Evolutionary conservation across 2,329 filamentous ascomycete genomes (phyloP).

Genomic region (Ceratocystis smalleyi): DNA sequence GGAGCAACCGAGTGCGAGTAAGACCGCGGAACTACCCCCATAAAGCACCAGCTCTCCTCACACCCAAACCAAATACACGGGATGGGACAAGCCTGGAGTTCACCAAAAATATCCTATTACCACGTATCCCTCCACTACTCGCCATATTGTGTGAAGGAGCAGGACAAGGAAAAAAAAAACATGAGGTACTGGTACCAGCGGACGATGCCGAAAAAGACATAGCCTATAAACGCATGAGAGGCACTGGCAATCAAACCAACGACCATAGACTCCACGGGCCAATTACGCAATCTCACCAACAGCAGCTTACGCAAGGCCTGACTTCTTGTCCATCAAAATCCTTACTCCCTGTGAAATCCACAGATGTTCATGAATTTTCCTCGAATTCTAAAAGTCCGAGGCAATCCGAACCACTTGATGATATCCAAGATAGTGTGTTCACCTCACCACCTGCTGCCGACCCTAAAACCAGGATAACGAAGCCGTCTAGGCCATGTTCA

Average conservation of each 20-base stretch:
- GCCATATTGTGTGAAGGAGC: not conserved
- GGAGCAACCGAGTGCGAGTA: conserved; percentile 2
- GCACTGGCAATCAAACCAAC: not conserved
- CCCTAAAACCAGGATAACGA: not conserved
- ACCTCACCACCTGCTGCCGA: not conserved
- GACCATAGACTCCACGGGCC: not conserved
- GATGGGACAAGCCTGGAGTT: not conserved
- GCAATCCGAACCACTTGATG: not conserved
- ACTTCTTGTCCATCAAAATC: not conserved
- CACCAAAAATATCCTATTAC: no score
- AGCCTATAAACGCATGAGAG: not conserved
- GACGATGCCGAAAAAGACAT: not conserved
- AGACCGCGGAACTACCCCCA: not conserved
- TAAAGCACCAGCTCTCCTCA: not conserved
- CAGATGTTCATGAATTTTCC: not conserved
- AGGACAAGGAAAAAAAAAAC: not conserved
- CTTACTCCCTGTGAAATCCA: not conserved
- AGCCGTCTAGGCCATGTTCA: not conserved
- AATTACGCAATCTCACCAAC: not conserved
- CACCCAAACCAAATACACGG: not conserved
- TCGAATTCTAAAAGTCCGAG: not conserved
- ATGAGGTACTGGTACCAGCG: not conserved
- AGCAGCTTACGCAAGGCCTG: not conserved
- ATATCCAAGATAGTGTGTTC: not conserved
- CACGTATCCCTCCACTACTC: not conserved